Percentiles rank a stretch among this genome's conserved stretches.
Evolutionary conservation across 768 basidiomycete species (phyloP).

Genomic region (Tricholoma furcatifolium): DNA sequence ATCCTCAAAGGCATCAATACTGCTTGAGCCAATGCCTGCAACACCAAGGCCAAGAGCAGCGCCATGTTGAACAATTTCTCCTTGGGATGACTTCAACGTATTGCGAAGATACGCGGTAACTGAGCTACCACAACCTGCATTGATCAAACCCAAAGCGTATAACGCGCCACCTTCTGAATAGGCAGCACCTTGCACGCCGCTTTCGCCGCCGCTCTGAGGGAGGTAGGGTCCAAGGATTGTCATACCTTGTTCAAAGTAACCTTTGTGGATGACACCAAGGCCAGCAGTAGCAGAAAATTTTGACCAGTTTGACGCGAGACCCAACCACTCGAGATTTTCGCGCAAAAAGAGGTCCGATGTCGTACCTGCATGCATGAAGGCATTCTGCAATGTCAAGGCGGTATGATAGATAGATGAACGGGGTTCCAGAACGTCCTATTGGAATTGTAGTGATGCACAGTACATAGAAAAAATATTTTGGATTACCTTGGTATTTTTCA

Average conservation of each 20-base stretch:
- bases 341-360: conserved; percentile 92
- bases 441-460: background rate
- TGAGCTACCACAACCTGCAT: conserved; percentile 83
- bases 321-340: conserved; percentile 97
- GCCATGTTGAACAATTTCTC: conserved; percentile 94
- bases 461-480: background rate
- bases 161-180: conserved; percentile 97
- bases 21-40: conserved; percentile 91
- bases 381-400: conserved; percentile 93
- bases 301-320: conserved; percentile 94
- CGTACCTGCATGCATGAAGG: conserved; percentile 98
- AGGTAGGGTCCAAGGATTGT: conserved; percentile 92
- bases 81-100: conserved; percentile 69
- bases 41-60: conserved; percentile 97
- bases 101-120: conserved; percentile 79
- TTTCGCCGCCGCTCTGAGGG: conserved; percentile 75
- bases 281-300: conserved; percentile 98
- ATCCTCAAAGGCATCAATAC: conserved; percentile 87
- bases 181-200: conserved; percentile 71
- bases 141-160: conserved; percentile 92
- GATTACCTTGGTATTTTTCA: conserved; percentile 87
- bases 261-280: conserved; percentile 96
- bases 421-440: conserved; percentile 84
- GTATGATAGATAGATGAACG: conserved; percentile 98
- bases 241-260: conserved; percentile 92